A percentile compares a stretch with the other conserved stretches of the same genome.
These are phyloP conservation scores for Trichoderma cornu-damae DNA, from an alignment of 2,329 filamentous ascomycete species.

Conservation along the genomic window DNA sequence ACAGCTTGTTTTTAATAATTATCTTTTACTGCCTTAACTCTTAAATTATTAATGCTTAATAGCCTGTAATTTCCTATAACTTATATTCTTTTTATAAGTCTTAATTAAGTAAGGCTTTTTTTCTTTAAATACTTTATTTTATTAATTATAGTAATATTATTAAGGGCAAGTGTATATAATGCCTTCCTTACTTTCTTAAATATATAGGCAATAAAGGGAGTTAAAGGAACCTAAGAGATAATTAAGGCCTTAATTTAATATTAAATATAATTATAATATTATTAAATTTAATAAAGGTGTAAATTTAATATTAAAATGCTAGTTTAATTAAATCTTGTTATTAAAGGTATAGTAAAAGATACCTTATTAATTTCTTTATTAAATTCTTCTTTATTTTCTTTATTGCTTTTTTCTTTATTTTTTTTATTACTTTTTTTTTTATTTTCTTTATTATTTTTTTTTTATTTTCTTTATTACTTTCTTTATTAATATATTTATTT, in stretches of 20 bases:
- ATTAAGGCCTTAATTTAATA: neutral
- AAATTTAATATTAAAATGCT: neutral
- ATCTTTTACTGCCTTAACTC: no score
- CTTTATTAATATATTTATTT: neutral
- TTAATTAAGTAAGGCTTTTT: no score
- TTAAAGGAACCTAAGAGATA: neutral
- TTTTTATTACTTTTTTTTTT: no score
- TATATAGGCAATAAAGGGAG: neutral
- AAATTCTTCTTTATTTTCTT: no score
- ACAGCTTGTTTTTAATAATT: no score
- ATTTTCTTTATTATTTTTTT: no score
- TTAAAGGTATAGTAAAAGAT: no score
- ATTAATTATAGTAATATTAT: slow-evolving; percentile 1
- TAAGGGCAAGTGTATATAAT: neutral
- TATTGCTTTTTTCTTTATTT: no score
- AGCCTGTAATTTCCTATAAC: neutral
- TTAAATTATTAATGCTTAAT: slow-evolving; percentile 17
- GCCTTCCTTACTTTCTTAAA: neutral
- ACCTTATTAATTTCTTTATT: neutral
- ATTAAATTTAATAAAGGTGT: neutral
- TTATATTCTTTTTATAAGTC: neutral
- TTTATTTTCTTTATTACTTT: no score
- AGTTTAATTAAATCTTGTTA: neutral
- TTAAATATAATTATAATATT: slow-evolving; percentile 1
- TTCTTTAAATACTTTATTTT: no score